Percentiles rank a stretch among this genome's conserved stretches.
Conservation (phyloP, 176 grass and related monocot species). For the Eragrostis curvula region DNA sequence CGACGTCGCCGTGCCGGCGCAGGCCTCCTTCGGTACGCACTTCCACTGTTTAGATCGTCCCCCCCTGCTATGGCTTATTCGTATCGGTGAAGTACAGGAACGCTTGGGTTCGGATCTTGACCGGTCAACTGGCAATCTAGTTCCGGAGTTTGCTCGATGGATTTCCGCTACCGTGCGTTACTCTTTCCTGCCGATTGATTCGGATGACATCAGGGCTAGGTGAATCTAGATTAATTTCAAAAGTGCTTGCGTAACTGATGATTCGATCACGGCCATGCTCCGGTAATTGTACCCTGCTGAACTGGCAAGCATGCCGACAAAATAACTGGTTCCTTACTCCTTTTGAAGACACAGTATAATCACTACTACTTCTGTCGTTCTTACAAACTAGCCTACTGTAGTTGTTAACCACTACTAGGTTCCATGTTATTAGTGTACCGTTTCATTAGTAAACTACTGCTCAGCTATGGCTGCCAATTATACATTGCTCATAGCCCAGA, state of each 20-base stretch:
- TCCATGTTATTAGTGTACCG: neutral
- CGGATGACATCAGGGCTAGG: neutral
- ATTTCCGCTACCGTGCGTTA: neutral
- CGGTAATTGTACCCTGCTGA: slow-evolving; percentile 27
- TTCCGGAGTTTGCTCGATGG: neutral
- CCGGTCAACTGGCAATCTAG: slow-evolving; percentile 35
- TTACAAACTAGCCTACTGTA: neutral
- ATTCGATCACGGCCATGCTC: slow-evolving; percentile 14
- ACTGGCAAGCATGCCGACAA: slow-evolving; percentile 10
- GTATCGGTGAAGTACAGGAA: neutral
- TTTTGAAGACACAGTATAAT: slow-evolving; percentile 2
- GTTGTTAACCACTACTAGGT: neutral
- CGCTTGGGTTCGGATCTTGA: slow-evolving; percentile 40
- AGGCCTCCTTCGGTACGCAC: slow-evolving; percentile 79
- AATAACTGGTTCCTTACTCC: neutral
- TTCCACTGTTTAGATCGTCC: neutral
- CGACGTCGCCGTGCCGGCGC: slow-evolving; percentile 69
- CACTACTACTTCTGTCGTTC: too few relatives aligned
- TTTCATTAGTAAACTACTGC: slow-evolving; percentile 21
- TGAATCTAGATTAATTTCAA: neutral
- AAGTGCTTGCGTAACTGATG: slow-evolving; percentile 17
- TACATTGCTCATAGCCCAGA: neutral
- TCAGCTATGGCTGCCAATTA: neutral
- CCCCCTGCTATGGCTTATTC: neutral
- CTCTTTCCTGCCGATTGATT: neutral